These are phyloP conservation scores for Mortierella hygrophila DNA, from an alignment of 192 early-diverging fungal genomes.

Conservation along the genomic window DNA sequence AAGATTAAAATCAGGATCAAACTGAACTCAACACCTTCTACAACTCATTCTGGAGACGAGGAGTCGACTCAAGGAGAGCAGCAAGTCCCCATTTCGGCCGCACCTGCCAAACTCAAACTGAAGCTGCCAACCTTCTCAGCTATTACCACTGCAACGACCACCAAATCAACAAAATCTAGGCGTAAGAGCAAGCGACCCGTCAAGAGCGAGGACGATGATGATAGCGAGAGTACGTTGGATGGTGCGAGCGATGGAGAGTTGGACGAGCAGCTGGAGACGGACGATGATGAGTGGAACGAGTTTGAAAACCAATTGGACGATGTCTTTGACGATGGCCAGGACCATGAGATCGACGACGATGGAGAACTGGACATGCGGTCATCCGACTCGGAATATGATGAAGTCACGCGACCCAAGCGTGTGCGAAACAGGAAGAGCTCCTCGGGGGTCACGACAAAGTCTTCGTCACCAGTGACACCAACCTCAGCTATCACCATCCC, in stretches of 20 bases:
- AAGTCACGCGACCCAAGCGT: background rate
- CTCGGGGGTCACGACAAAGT: background rate
- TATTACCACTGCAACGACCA: conserved; percentile 1
- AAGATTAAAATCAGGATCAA: conserved; percentile 42
- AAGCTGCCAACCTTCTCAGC: conserved; percentile 11
- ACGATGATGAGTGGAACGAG: conserved; percentile 42
- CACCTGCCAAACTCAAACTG: conserved; percentile 31
- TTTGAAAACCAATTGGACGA: conserved; percentile 36
- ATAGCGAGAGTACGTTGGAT: conserved; percentile 15
- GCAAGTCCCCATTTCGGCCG: conserved; percentile 25
- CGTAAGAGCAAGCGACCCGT: background rate
- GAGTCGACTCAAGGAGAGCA: conserved; percentile 16
- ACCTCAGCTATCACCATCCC: background rate
- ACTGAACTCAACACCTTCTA: conserved; percentile 24
- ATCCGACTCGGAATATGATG: conserved; percentile 50
- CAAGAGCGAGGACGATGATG: background rate
- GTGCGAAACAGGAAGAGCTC: conserved; percentile 6
- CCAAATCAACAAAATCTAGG: conserved; percentile 4
- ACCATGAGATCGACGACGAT: conserved; percentile 27
- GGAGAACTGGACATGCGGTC: conserved; percentile 31
- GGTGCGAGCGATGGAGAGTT: background rate
- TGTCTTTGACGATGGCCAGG: conserved; percentile 20
- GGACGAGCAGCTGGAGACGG: conserved; percentile 1
- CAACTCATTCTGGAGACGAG: conserved; percentile 28
- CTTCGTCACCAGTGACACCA: conserved; percentile 1